Evolutionary conservation across 2,329 filamentous ascomycete species (phyloP).

Genomic region (Ustulina deusta): DNA sequence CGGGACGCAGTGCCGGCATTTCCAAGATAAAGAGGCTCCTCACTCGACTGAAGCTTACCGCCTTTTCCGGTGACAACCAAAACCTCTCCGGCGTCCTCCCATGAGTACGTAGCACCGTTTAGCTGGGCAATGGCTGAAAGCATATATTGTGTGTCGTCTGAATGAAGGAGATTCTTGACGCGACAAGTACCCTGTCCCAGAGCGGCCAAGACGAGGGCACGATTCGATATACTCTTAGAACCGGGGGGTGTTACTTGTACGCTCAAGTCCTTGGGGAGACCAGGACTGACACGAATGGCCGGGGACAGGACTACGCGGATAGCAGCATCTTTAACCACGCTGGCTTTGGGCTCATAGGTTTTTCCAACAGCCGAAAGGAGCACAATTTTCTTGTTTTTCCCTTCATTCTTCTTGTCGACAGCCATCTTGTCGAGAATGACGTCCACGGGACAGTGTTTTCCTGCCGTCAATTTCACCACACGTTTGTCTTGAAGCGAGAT

Average conservation of each 20-base stretch:
- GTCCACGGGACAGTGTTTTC: constrained; percentile 89
- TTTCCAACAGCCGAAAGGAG: constrained; percentile 90
- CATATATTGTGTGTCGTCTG: constrained; percentile 98
- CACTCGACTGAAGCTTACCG: constrained; percentile 82
- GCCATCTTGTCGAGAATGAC: constrained; percentile 92
- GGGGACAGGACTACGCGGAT: constrained; percentile 87
- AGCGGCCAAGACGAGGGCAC: constrained; percentile 92
- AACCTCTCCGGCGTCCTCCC: constrained; percentile 94
- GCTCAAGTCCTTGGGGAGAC: constrained; percentile 72
- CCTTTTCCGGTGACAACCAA: constrained; percentile 91
- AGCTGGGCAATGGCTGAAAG: constrained; percentile 88
- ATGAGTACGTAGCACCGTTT: constrained; percentile 87
- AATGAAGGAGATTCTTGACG: constrained; percentile 92
- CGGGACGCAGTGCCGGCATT: constrained; percentile 97
- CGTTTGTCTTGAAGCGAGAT: constrained; percentile 86
- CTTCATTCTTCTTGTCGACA: constrained; percentile 98
- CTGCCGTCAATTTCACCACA: constrained; percentile 83
- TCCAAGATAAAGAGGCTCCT: constrained; percentile 86
- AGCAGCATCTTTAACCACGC: constrained; percentile 85
- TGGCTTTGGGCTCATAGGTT: constrained; percentile 88
- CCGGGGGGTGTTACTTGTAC: constrained; percentile 89
- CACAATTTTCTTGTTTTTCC: constrained; percentile 94
- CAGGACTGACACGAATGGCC: constrained; percentile 78
- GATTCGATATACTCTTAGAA: constrained; percentile 97
- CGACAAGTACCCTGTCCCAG: constrained; percentile 87